Evolutionary conservation across 163 green algal species (phyloP), one percentile per base, ranked within the genome.

Genomic region (Smithsoniella earleae): DNA sequence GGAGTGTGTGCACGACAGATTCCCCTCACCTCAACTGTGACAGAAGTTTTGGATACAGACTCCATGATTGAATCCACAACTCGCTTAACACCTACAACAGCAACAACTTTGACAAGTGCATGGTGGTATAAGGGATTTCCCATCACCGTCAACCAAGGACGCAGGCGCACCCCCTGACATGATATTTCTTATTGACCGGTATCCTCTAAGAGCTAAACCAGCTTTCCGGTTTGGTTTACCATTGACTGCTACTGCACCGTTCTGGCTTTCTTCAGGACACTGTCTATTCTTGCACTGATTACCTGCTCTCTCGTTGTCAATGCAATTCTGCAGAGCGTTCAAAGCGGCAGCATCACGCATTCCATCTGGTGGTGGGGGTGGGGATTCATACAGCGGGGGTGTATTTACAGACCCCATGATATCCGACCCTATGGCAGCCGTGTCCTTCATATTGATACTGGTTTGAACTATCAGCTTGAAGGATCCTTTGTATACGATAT

Each of bases 401-500:
- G 8, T 13, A 18, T 6, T 13, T 25, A 25, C 13, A 27, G 25
- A 36, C 8, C 49, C 49, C n/a, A n/a, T n/a, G n/a, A n/a, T n/a
- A 13, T 64, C 49, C 1, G 33, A 27, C 8, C 49, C 49, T 6
- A 27, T 27, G 1, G 49, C 49, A 6, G 49, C 49, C 1, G 49
- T 36, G 25, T 64, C 49, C 49, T 64, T 64, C 49, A 64, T 64
- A 27, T 64, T 64, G 49, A 64, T 64, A 27, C 49, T 64, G 8
- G 49, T 64, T 27, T 64, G 31, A 27, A 64, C 13, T 27, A 27
- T 64, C 6, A 64, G 49, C 13, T 25, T 64, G 49, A 25, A 64
- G 49, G 49, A 36, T 25, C 49, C 49, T 6, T 64, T 25, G 13
- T 64, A 64, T 27, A 64, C 49, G 49, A 64, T 64, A 27, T 64